Evolutionary conservation across 225 moss, liverwort and hornwort species (phyloP).

Genomic region (Ulota crispa): DNA sequence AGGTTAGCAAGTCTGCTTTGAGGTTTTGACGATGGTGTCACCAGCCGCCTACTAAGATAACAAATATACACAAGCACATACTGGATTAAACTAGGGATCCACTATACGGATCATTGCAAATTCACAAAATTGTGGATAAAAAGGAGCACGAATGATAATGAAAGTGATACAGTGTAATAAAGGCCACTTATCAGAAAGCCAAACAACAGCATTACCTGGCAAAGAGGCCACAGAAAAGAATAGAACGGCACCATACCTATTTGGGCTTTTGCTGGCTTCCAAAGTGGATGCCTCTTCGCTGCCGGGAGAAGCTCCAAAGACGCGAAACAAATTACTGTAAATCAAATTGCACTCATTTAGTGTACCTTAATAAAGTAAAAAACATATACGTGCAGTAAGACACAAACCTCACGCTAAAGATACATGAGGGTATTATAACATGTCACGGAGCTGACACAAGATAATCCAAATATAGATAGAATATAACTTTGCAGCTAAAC

Average conservation of each 20-base stretch:
- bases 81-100: not conserved
- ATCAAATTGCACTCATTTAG: not conserved
- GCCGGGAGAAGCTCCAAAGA: slow-evolving; percentile 76
- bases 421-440: too few relatives aligned
- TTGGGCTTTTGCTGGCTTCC: slow-evolving; percentile 93
- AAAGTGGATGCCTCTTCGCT: slow-evolving; percentile 84
- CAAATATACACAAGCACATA: not conserved
- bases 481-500: not conserved
- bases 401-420: not conserved
- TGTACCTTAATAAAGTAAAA: not conserved
- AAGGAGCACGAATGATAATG: not conserved
- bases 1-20: slow-evolving; percentile 64
- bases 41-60: slow-evolving; percentile 55
- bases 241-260: slow-evolving; percentile 16
- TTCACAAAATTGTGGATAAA: not conserved
- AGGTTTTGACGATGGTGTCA: slow-evolving; percentile 60
- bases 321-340: slow-evolving; percentile 88
- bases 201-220: not conserved
- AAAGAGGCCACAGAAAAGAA: not conserved
- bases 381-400: not conserved
- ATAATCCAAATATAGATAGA: not conserved
- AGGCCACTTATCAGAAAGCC: not conserved
- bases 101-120: not conserved
- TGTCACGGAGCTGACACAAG: not conserved
- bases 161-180: not conserved